Evolutionary conservation across 1,139 yeast genomes (phyloP), one percentile per base, ranked within the genome.

Genomic region (Pichia sp.): DNA sequence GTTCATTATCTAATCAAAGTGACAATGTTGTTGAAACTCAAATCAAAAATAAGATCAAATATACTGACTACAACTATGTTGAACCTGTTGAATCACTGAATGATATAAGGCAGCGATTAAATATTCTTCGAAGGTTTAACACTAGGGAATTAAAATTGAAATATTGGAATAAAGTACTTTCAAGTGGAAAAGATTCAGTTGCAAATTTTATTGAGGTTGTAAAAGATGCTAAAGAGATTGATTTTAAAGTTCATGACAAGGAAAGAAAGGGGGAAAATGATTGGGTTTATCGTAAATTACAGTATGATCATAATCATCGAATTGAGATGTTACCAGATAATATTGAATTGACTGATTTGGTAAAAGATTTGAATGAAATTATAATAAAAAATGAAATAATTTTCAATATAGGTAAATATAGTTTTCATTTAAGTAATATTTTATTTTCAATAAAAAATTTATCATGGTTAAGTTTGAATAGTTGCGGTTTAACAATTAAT

Each of bases 301-400:
- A 31, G 14, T 14, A 28, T 7, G 12, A 24, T 17, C 22, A 30
- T 2, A 37, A 28, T 11, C 48, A 47, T 21, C 17, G 50, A 9
- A 31, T 47, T 19, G 50, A 47, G 21, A 39, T 39, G 36, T 18
- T 47, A 18, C 45, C 50, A 4, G 36, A 21, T 12, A 47, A 47
- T 35, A 25, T 47, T 22, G 43, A 45, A 19, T 15, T 47, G 11
- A n/a, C 11, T 5, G 41, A 31, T 1, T 28, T 47, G 6, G 42
- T 41, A 4, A 20, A 20, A n/a, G 48, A 47, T 28, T 21, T 43
- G 14, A 38, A 39, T 30, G 40, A 41, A 15, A 10, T 47, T 7
- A 12, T 24, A 12, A 26, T 20, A 21, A 9, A n/a, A 4, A 36
- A 15, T 28, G 23, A 34, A 19, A 25, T 45, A 4, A 14, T 47